Evolutionary conservation across 352 stramenopile genomes (phyloP).

Genomic region (Phytophthora kernoviae): DNA sequence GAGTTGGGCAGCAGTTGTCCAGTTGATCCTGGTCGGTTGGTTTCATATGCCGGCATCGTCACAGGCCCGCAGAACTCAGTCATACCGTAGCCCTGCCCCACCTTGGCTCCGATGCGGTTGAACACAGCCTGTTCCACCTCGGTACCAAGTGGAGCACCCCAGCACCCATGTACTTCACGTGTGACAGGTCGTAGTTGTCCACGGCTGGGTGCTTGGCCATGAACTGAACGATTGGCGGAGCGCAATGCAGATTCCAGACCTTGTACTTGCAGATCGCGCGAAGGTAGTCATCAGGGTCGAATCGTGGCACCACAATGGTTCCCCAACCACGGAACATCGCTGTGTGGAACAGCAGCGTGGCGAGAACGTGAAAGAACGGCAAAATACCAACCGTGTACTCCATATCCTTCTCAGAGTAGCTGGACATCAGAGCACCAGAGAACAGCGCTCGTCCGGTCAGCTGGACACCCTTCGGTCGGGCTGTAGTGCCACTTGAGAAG

Average conservation of each 20-base stretch:
- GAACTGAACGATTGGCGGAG: slow-evolving; percentile 82
- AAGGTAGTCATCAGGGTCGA: slow-evolving; percentile 89
- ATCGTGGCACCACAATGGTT: slow-evolving; percentile 83
- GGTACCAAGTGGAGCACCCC: slow-evolving; percentile 83
- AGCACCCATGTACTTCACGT: slow-evolving; percentile 67
- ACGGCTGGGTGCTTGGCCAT: slow-evolving; percentile 89
- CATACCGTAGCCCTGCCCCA: slow-evolving; percentile 64
- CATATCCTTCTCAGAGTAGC: slow-evolving; percentile 44
- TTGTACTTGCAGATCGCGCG: slow-evolving; percentile 73
- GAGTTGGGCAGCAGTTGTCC: slow-evolving; percentile 49
- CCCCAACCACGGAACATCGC: slow-evolving; percentile 63
- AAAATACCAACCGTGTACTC: slow-evolving; percentile 52
- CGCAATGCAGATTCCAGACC: slow-evolving; percentile 54
- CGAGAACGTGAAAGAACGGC: slow-evolving; percentile 95
- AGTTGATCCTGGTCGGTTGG: slow-evolving; percentile 29
- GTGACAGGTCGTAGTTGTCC: slow-evolving; percentile 88
- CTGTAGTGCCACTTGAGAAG: slow-evolving; percentile 94
- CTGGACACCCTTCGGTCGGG: slow-evolving; percentile 89
- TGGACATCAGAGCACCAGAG: slow-evolving; percentile 67
- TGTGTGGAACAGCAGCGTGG: slow-evolving; percentile 71
- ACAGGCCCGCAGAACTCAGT: slow-evolving; percentile 58
- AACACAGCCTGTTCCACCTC: slow-evolving; percentile 71
- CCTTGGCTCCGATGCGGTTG: slow-evolving; percentile 56
- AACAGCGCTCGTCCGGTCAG: slow-evolving; percentile 84
- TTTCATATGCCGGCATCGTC: slow-evolving; percentile 46